Evolutionary conservation across 2,329 filamentous ascomycete genomes (phyloP).

Genomic region (Fusarium sp.): DNA sequence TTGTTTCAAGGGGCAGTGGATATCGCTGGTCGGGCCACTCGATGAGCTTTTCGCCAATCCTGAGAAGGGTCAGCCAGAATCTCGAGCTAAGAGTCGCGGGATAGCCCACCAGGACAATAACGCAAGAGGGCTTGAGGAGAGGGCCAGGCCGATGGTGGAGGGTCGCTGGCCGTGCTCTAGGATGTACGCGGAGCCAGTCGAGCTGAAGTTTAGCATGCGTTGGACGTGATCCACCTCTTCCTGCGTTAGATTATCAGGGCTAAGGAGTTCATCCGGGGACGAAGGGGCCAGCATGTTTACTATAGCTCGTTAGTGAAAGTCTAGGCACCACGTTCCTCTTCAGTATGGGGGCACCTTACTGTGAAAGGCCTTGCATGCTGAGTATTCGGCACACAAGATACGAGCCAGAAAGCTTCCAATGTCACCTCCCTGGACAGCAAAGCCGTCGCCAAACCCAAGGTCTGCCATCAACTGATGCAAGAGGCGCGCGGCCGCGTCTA

Average conservation of each 20-base stretch:
- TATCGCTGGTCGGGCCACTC: background rate
- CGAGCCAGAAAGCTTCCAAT: background rate
- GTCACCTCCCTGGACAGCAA: background rate
- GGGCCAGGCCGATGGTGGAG: background rate
- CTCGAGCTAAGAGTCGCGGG: background rate
- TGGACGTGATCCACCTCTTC: no score
- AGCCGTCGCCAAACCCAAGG: background rate
- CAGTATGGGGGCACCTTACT: background rate
- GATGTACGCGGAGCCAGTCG: no score
- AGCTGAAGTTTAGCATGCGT: no score
- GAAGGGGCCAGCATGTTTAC: background rate
- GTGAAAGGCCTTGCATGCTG: background rate
- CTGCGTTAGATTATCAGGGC: no score
- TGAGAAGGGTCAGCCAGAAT: background rate
- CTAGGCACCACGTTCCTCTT: no score
- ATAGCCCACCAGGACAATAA: background rate
- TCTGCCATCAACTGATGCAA: no score
- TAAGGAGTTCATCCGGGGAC: background rate
- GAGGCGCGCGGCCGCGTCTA: no score
- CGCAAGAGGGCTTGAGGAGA: background rate
- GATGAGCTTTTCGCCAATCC: background rate
- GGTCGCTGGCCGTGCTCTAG: background rate
- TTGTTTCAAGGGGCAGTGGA: background rate
- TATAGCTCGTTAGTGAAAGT: no score
- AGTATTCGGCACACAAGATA: background rate